Evolutionary conservation across 495 filamentous ascomycete species (phyloP), one percentile per base, ranked within the genome.

Genomic region (Bacidia rubella): DNA sequence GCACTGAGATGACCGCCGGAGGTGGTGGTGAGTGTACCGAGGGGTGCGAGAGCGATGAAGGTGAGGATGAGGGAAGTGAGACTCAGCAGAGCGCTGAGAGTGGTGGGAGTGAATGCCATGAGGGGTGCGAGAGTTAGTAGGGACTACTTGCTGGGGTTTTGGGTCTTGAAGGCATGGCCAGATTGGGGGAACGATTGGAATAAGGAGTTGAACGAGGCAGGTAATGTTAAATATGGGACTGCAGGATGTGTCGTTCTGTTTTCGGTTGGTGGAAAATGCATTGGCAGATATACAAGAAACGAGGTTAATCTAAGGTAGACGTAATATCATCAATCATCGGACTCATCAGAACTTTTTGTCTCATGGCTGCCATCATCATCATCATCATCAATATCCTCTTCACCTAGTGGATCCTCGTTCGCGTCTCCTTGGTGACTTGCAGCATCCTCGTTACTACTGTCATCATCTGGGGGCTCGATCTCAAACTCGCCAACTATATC

Each of bases 401-500:
- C 35, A 20, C 19, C 23, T 0, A n/a, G 15, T 20, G 29, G 62
- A 10, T 58, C 62, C 43, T 60, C 57, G 11, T 51, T 43, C 23
- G 39, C 49, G 17, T 47, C 40, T 29, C 32, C 54, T 39, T 54
- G 50, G 35, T 50, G 39, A 1, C 64, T 65, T 5, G 68, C 65
- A 7, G 68, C 65, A 0, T 72, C 70, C 4, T 69, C 66, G 5
- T 66, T 67, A 20, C 70, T 68, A 23, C 62, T 60, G 3, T 71
- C 72, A 15, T 66, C 47, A 4, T 50, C 47, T 25, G 17, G 19
- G 21, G 44, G 44, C 68, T 70, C 65, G 38, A 75, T 70, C 0
- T 66, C 71, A 58, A 74, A 68, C 27, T 75, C 81, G 1, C 81
- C 93, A 35, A 75, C 77, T 25, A 96, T 68, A 71, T 99, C 92